Base-by-base conservation (phyloP, 2,329 filamentous ascomycete species). In the Plectosphaerella sp. region DNA sequence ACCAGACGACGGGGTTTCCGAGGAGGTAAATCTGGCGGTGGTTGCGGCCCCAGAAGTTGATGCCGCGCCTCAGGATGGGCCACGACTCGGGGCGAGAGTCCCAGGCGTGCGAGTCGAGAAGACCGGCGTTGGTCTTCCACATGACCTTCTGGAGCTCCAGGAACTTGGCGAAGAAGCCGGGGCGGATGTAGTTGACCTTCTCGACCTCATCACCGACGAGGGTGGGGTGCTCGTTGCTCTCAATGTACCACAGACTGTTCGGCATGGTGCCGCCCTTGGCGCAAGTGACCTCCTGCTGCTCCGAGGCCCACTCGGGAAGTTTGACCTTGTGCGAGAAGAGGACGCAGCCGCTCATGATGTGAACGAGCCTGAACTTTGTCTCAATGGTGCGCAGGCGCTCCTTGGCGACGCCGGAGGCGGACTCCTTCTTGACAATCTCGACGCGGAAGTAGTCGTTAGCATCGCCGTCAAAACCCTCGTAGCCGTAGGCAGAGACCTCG, bases 241-340 rank as follows among this genome's bases (percentile, higher is more conserved):
- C 94, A 57, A 99, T 78, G 64, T 97, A 97, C 94, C 94, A 99
- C 60, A 99, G 74, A 64, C 91, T 96, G 80, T 99, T 99, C 51
- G 94, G 94, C 37, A 97, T 76, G 56, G 91, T 96, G 61, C 91
- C 94, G 47, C 89, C 87, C 61, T 86, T 88, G 8, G 94, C 94
- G 66, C 94, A 99, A 18, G 93, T 97, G n/a, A 99, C 94, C 72
- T 99, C 94, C 70, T 99, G 94, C 70, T 99, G 94, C 70, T 97
- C 94, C 49, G 88, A 99, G 46, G 89, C 94, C 94, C 94, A 99
- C 3, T 96, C 91, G 3, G 94, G 94, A 53, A 99, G 86, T 77
- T 99, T 99, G 67, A 97, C 92, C 76, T 97, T 97, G 80, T 99
- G 94, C 1, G 93, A 97, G 78, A 99, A 99, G 22, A 99, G 79